Base-by-base conservation (phyloP, 2,329 filamentous ascomycete species). In the Aspergillus calidoustus region DNA sequence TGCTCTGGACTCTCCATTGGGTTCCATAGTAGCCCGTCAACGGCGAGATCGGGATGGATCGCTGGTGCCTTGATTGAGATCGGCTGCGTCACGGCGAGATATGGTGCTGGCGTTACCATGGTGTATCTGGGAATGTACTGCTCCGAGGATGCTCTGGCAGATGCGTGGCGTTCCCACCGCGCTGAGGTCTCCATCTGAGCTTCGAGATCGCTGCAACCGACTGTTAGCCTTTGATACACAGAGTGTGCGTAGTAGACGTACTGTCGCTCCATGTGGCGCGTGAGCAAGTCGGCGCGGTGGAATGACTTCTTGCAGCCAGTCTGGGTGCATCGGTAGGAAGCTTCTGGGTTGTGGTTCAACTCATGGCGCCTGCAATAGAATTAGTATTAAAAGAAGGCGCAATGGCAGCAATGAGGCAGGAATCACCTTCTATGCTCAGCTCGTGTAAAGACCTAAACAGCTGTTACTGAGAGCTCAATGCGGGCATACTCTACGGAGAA, bases 231-330 rank as follows among this genome's bases (percentile, higher is more conserved):
- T 4, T 6, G 31, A 11, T 15, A 23, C 7, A n/a, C 1, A 4
- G 34, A 13, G 7, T 19, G 48, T 34, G 77, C 79, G 69, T 9
- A 6, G 54, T 8, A 50, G 7, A 51, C 59, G 44, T 71, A 83
- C 81, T 83, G 81, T 76, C 80, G 76, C 67, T 82, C 81, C 73
- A 82, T 79, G 68, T 83, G 81, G 30, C 81, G 77, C 38, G 78
- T 72, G 50, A 82, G 73, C 49, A 83, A 70, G 69, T 83, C 81
- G 30, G 77, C 69, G 15, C 81, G 79, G 63, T 82, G 80, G 63
- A 83, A 83, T 23, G 79, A 76, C 64, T 82, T 82, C 54, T 76
- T 76, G 71, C 81, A 83, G 57, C 77, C 78, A 60, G 71, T 69
- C 34, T 79, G 72, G 23, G 73, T 71, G 67, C 81, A 83, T 22